phyloP scores from a whole-genome alignment of 2,329 filamentous ascomycete genomes.

The Colletotrichum spinosum region DNA sequence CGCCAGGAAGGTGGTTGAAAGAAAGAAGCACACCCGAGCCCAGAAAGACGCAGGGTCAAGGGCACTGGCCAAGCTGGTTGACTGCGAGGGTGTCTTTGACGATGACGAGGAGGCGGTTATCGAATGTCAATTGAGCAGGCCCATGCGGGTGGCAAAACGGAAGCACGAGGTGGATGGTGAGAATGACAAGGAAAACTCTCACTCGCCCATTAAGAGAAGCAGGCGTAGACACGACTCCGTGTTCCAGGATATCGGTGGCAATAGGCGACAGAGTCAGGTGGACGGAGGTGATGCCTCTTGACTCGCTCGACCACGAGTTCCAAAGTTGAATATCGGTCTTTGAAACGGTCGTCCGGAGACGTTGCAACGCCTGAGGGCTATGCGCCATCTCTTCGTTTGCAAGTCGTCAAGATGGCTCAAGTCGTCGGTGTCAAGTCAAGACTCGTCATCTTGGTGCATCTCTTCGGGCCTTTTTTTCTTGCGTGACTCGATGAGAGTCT shows the following conservation, averaged over 20 bases:
- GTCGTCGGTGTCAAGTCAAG: background rate
- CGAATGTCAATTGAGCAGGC: background rate
- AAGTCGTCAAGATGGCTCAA: background rate
- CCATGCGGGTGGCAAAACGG: no score
- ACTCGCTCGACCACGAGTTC: background rate
- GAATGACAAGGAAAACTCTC: background rate
- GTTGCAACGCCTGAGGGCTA: no score
- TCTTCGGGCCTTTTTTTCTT: no score
- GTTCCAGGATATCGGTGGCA: background rate
- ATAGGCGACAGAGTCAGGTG: conserved; percentile 11
- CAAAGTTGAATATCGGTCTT: background rate
- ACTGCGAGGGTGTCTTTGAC: background rate
- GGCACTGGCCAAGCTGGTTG: conserved; percentile 5
- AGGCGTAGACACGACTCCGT: background rate
- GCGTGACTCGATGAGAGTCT: no score
- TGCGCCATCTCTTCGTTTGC: no score
- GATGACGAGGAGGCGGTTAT: conserved; percentile 9
- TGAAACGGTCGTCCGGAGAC: no score
- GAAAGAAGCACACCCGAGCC: conserved; percentile 38
- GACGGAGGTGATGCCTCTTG: conserved; percentile 6
- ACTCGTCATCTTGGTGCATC: no score
- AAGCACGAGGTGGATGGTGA: background rate
- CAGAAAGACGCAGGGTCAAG: conserved; percentile 1
- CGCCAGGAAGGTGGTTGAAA: conserved; percentile 29
- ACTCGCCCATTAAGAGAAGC: background rate